Base-by-base conservation (phyloP, 768 basidiomycete genomes). In the Harrya chromipes region DNA sequence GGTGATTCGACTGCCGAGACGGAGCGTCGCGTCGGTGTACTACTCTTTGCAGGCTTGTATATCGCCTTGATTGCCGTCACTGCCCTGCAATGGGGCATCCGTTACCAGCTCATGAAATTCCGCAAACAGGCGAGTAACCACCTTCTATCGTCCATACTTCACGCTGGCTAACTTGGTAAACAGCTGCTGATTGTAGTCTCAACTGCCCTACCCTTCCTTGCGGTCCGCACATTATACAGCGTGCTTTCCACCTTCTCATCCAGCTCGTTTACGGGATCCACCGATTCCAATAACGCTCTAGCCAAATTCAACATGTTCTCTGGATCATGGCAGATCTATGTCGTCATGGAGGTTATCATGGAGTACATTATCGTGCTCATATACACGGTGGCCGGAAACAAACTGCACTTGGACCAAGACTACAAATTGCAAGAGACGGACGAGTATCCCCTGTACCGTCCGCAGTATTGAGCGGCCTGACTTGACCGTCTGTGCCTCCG, bases 131-230 rank as follows among this genome's bases (percentile, higher is more conserved):
- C 62, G 59, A 49, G 82, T 76, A 61, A 52, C 26, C 14, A 13
- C 21, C 20, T 33, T 34, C 31, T 38, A 43, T 53, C 9, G 12
- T 52, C 14, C 6, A 33, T 41, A 33, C 17, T 44, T 46, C 46
- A 31, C 48, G 16, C 24, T 47, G 19, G 36, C 51, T 52, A 23
- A 65, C n/a, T 36, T 40, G 29, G 38, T 20, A 24, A 49, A 40
- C 46, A 87, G 85, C 72, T 88, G 13, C 74, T 87, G 35, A 54
- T 59, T 24, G 83, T 81, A 23, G 66, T 85, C 39, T 70, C 79
- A 19, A 23, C 68, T 40, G 82, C 80, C 9, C 68, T 87, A 13
- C 83, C 83, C 5, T 80, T 85, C 66, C 70, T 87, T 27, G 79
- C 76, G 16, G 76, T 80, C 29, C 66, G 66, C 11, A 47, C 61